These are phyloP conservation scores for Exophiala sp. DNA, from an alignment of 2,329 filamentous ascomycete species.

Conservation along the genomic window DNA sequence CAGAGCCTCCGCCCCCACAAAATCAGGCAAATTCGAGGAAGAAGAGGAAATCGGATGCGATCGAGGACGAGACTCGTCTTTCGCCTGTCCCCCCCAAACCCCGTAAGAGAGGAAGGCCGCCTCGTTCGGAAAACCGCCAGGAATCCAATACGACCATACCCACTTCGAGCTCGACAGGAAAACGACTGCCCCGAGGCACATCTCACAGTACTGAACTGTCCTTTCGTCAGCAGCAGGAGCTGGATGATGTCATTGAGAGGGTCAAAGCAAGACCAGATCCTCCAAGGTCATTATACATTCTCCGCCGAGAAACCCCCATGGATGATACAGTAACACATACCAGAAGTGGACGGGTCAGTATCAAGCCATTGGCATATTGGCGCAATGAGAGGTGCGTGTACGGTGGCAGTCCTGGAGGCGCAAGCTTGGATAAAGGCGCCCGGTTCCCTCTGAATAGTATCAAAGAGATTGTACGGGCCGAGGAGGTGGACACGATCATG, in stretches of 20 bases:
- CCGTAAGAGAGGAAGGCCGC: slow-evolving; percentile 21
- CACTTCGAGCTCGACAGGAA: slow-evolving; percentile 36
- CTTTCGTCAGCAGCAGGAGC: slow-evolving; percentile 33
- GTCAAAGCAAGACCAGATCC: slow-evolving; percentile 43
- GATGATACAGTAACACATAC: slow-evolving; percentile 55
- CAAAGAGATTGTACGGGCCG: slow-evolving; percentile 70
- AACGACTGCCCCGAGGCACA: slow-evolving; percentile 25
- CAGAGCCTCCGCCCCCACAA: slow-evolving; percentile 8
- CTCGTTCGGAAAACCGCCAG: background rate
- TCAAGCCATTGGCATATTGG: slow-evolving; percentile 78
- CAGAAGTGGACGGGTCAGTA: slow-evolving; percentile 73
- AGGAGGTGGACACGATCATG: slow-evolving; percentile 48
- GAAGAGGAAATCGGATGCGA: slow-evolving; percentile 27
- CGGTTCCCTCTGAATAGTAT: slow-evolving; percentile 62
- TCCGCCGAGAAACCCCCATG: slow-evolving; percentile 47
- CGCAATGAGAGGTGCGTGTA: slow-evolving; percentile 73
- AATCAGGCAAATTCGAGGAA: slow-evolving; percentile 25
- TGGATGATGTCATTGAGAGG: slow-evolving; percentile 41
- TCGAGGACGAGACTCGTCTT: slow-evolving; percentile 17
- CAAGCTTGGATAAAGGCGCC: slow-evolving; percentile 39
- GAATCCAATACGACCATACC: slow-evolving; percentile 26
- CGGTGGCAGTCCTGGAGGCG: slow-evolving; percentile 46
- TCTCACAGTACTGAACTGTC: slow-evolving; percentile 30
- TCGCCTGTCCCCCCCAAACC: slow-evolving; percentile 28
- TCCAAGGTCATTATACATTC: slow-evolving; percentile 45